Base-by-base conservation (phyloP, 2,329 filamentous ascomycete genomes). In the Paracorniculantispora psalliotae region DNA sequence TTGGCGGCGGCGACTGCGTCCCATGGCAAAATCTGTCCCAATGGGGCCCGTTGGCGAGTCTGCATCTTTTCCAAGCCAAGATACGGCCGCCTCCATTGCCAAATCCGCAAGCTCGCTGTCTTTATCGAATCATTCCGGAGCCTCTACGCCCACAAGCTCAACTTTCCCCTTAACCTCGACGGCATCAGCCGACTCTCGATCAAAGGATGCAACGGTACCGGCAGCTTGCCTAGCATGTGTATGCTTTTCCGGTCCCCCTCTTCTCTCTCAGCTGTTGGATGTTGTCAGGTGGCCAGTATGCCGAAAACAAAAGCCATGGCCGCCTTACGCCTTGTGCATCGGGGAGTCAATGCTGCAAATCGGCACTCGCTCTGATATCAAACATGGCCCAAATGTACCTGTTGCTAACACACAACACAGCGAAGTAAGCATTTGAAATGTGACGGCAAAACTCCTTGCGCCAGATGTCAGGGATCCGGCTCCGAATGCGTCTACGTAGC, bases 351-450 rank as follows among this genome's bases (percentile, higher is more conserved):
- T 8, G 26, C n/a, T 26, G 52, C 28, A n/a, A 15, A 46, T 46
- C 28, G 33, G 35, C 23, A 26, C 41, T 35, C 25, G 35, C 39
- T 3, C 26, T 46, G 52, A 13, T n/a, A 15, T 37, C 13, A 17
- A 21, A 35, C 35, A 13, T 35, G 12, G 7, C 12, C 17, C 9
- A 43, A 17, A 23, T 30, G 19, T 26, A 41, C 33, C 13, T 28
- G 2, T 13, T 49, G 43, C 55, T 57, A 33, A 57, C 55, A 41
- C 19, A 30, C 8, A 39, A 25, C 15, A 28, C 68, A 85, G 82
- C 78, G 83, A 54, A 75, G 69, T 63, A 85, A 90, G 67, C 90
- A 92, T 71, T 79, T 92, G 51, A 92, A 91, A 69, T 92, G 89
- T 69, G 87, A 92, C 71, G 88, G 88, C 28, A 73, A 77, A 39